Evolutionary conservation across 1,284 basidiomycete species (phyloP).

Genomic region (Amylostereum areolatum): DNA sequence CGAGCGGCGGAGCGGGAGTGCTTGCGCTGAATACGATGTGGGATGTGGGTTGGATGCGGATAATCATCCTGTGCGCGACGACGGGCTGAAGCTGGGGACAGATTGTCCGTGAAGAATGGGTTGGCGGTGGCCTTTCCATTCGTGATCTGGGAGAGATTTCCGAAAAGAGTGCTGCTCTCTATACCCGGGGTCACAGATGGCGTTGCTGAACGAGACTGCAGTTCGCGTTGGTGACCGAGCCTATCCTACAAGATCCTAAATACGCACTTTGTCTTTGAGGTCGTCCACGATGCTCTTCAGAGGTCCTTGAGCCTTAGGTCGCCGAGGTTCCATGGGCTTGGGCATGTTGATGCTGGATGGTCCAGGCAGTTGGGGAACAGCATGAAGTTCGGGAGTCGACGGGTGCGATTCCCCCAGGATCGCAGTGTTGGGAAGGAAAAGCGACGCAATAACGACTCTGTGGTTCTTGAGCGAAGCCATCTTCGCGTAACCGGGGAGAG

Average conservation of each 20-base stretch:
- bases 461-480: conserved; percentile 66
- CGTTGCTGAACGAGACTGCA: conserved; percentile 33
- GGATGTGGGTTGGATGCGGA: conserved; percentile 19
- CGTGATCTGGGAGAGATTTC: conserved; percentile 26
- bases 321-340: conserved; percentile 5
- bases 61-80: background rate
- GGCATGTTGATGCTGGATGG: conserved; percentile 4
- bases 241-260: background rate
- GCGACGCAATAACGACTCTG: conserved; percentile 68
- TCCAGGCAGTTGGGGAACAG: conserved; percentile 4
- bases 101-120: background rate
- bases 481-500: conserved; percentile 15
- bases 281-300: conserved; percentile 73
- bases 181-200: conserved; percentile 32
- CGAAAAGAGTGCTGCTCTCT: conserved; percentile 33
- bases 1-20: conserved; percentile 11
- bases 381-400: conserved; percentile 33
- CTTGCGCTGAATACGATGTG: conserved; percentile 40
- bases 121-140: conserved; percentile 14
- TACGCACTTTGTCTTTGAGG: conserved; percentile 53
- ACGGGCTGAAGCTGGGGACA: background rate
- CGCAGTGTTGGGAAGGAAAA: conserved; percentile 70
- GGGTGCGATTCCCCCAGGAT: conserved; percentile 51
- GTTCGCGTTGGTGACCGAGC: background rate
- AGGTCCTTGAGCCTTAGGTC: conserved; percentile 22